Conservation (phyloP, 163 green algal species). For the Scenedesmus sp. region DNA sequence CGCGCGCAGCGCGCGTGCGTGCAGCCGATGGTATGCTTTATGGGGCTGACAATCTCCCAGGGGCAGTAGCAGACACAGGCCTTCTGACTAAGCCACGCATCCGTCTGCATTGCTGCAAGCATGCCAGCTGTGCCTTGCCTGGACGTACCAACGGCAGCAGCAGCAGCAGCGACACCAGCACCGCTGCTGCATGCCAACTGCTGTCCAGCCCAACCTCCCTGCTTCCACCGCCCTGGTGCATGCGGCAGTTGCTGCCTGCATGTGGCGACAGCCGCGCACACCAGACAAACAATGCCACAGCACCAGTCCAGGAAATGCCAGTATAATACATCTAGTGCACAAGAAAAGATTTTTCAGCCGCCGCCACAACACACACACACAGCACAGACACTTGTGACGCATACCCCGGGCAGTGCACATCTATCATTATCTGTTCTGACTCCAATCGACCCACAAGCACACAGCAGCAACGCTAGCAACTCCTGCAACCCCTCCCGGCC, state of each 20-base stretch:
- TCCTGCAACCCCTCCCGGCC: not conserved
- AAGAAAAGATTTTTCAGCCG: not conserved
- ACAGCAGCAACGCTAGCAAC: not conserved
- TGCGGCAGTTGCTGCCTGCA: not conserved
- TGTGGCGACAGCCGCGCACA: not conserved
- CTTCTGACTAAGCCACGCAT: no score
- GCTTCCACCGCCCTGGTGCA: not conserved
- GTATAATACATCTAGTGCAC: slow-evolving; percentile 25
- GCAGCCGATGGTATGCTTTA: not conserved
- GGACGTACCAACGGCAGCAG: not conserved
- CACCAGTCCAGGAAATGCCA: not conserved
- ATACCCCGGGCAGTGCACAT: not conserved
- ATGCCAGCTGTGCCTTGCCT: no score
- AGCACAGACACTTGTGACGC: not conserved
- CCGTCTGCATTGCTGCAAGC: no score
- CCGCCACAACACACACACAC: not conserved
- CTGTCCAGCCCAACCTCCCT: not conserved
- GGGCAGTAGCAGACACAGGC: not conserved
- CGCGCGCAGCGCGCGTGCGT: not conserved
- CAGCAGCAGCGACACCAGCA: not conserved
- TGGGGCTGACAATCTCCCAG: not conserved
- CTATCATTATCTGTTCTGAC: not conserved
- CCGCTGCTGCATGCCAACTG: not conserved
- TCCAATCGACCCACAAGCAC: not conserved
- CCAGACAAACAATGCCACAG: not conserved